These are phyloP conservation scores for Cercospora sp. DNA, from an alignment of 2,329 filamentous ascomycete genomes.

Conservation along the genomic window DNA sequence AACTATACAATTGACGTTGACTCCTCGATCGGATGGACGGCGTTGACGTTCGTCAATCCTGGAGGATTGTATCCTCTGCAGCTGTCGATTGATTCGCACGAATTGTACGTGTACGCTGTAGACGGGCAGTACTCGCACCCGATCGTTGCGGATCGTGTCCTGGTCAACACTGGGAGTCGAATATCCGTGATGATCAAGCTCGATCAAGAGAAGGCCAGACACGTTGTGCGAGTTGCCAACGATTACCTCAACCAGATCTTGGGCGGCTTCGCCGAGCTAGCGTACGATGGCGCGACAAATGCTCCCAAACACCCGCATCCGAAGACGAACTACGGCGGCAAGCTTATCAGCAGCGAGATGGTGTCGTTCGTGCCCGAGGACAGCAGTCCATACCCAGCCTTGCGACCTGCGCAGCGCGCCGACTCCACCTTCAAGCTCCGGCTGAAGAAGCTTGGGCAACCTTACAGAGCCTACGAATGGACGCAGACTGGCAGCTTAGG, in stretches of 20 bases:
- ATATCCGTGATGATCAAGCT: constrained; percentile 55
- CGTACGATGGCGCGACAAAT: constrained; percentile 44
- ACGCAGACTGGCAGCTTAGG: constrained; percentile 20
- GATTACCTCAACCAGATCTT: constrained; percentile 18
- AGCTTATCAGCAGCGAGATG: constrained; percentile 34
- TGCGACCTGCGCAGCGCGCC: constrained; percentile 12
- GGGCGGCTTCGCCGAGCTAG: constrained; percentile 17
- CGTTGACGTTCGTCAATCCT: constrained; percentile 19
- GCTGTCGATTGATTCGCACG: constrained; percentile 28
- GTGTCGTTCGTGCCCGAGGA: constrained; percentile 20
- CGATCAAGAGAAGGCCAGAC: constrained; percentile 45
- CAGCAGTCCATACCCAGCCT: constrained; percentile 23
- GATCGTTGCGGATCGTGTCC: constrained; percentile 50
- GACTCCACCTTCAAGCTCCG: constrained; percentile 25
- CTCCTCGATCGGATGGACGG: constrained; percentile 19
- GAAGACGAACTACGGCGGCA: constrained; percentile 54
- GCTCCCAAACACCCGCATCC: constrained; percentile 32
- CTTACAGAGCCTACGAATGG: constrained; percentile 27
- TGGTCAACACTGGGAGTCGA: constrained; percentile 54
- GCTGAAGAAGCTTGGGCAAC: constrained; percentile 24
- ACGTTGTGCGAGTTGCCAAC: constrained; percentile 15
- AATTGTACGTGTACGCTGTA: constrained; percentile 16
- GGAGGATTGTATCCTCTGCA: constrained; percentile 53
- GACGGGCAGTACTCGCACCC: constrained; percentile 52
- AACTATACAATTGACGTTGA: constrained; percentile 45